phyloP scores from a whole-genome alignment of 352 stramenopile species.

The Globisporangium ultimum region DNA sequence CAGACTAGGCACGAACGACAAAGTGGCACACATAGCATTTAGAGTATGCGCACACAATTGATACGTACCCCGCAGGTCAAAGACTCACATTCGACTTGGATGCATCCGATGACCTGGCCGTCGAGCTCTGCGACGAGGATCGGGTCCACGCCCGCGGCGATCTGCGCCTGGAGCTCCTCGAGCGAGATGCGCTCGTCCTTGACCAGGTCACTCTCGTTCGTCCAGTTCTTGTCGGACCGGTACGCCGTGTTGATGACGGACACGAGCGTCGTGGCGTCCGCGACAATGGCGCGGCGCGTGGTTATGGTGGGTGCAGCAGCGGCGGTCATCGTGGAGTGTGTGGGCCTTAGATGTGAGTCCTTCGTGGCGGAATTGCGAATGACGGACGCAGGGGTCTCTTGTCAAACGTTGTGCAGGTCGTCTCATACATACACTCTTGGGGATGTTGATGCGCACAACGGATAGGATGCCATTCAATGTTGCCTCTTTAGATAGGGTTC shows the following conservation, averaged over 20 bases:
- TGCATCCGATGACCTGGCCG: constrained; percentile 4
- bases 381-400: too few species aligned
- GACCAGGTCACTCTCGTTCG: constrained; percentile 9
- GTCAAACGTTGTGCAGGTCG: too few species aligned
- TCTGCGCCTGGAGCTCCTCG: constrained; percentile 4
- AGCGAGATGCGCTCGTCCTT: constrained; percentile 6
- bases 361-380: too few species aligned
- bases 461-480: too few species aligned
- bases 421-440: too few species aligned
- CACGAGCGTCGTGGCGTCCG: not conserved
- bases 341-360: not conserved
- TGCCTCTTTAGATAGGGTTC: too few species aligned
- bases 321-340: not conserved
- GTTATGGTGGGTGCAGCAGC: not conserved
- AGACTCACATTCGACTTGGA: constrained; percentile 12
- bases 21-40: not conserved
- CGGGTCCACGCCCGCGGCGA: constrained; percentile 3
- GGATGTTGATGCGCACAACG: too few species aligned
- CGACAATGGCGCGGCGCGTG: constrained; percentile 1
- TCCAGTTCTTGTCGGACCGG: constrained; percentile 13
- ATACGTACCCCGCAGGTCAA: too few species aligned
- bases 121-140: constrained; percentile 11
- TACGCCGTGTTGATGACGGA: constrained; percentile 2
- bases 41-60: too few species aligned
- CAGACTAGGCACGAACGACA: not conserved